These are phyloP conservation scores for Cutaneotrichosporon cavernicola DNA, from an alignment of 1,284 basidiomycete species.

Conservation along the genomic window DNA sequence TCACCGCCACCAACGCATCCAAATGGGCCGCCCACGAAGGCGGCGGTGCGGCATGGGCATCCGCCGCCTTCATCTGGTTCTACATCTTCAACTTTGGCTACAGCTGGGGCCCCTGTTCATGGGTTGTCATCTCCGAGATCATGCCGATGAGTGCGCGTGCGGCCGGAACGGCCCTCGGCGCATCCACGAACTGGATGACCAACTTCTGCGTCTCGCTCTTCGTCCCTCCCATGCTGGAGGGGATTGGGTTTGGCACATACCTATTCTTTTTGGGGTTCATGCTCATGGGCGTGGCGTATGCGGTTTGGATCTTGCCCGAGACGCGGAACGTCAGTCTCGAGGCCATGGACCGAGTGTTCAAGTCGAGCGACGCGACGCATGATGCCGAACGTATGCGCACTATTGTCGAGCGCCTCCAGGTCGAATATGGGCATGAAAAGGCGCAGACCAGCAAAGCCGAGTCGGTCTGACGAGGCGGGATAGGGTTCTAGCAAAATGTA, in stretches of 20 bases:
- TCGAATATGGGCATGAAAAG: conserved; percentile 3
- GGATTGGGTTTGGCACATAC: conserved; percentile 28
- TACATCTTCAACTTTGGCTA: conserved; percentile 28
- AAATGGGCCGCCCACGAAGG: conserved; percentile 15
- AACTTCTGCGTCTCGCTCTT: conserved; percentile 30
- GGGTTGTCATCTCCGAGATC: conserved; percentile 31
- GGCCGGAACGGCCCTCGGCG: conserved; percentile 25
- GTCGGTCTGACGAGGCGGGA: background rate
- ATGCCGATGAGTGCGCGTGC: conserved; percentile 28
- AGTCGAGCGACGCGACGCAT: conserved; percentile 24
- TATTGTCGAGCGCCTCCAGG: conserved; percentile 20
- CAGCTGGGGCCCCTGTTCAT: conserved; percentile 25
- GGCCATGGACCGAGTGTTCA: conserved; percentile 29
- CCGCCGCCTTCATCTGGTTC: conserved; percentile 31
- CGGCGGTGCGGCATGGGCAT: conserved; percentile 20
- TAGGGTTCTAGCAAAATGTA: background rate
- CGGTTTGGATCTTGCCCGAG: conserved; percentile 30
- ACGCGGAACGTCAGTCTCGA: conserved; percentile 28
- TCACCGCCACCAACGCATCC: conserved; percentile 23
- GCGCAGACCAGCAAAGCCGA: background rate
- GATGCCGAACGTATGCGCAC: conserved; percentile 23
- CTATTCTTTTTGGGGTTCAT: conserved; percentile 31
- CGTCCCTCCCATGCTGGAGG: conserved; percentile 27
- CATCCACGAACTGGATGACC: conserved; percentile 30
- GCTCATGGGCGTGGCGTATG: conserved; percentile 29